Conservation (phyloP, 192 early-diverging fungal genomes). For the Entomortierella beljakovae region DNA sequence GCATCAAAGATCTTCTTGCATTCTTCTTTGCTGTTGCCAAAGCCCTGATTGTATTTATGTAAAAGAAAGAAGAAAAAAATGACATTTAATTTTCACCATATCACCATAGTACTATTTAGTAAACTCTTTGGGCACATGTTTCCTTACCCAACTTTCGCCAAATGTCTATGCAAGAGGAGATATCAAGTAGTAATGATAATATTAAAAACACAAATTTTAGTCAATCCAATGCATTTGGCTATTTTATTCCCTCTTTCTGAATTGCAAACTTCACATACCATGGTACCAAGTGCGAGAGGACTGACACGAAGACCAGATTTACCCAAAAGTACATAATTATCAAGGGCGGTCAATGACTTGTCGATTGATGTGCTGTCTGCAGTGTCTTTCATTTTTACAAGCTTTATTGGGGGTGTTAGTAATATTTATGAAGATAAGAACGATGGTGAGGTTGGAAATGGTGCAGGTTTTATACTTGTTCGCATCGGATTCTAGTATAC, state of each 20-base stretch:
- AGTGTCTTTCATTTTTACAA: slow-evolving; percentile 40
- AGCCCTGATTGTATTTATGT: slow-evolving; percentile 20
- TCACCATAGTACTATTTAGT: no score
- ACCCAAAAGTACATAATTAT: slow-evolving; percentile 53
- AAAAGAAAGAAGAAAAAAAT: not conserved
- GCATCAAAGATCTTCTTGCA: slow-evolving; percentile 59
- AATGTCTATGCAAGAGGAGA: slow-evolving; percentile 33
- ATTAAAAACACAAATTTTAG: not conserved
- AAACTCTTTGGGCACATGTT: no score
- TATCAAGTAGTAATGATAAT: not conserved
- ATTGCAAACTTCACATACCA: slow-evolving; percentile 16
- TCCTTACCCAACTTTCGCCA: slow-evolving; percentile 54
- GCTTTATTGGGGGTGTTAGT: no score
- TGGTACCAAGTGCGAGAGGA: slow-evolving; percentile 51
- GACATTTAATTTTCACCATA: no score
- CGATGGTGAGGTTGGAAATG: no score
- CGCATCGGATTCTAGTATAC: no score
- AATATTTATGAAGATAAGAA: no score
- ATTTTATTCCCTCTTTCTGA: no score
- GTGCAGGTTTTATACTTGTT: no score
- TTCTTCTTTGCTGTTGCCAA: slow-evolving; percentile 57
- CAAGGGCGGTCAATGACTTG: slow-evolving; percentile 40
- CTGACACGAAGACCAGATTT: slow-evolving; percentile 54
- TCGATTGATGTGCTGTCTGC: slow-evolving; percentile 24
- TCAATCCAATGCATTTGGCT: not conserved